These are phyloP conservation scores for Isoetes taiwanensis DNA, from an alignment of 75 land plant species.

Conservation along the genomic window DNA sequence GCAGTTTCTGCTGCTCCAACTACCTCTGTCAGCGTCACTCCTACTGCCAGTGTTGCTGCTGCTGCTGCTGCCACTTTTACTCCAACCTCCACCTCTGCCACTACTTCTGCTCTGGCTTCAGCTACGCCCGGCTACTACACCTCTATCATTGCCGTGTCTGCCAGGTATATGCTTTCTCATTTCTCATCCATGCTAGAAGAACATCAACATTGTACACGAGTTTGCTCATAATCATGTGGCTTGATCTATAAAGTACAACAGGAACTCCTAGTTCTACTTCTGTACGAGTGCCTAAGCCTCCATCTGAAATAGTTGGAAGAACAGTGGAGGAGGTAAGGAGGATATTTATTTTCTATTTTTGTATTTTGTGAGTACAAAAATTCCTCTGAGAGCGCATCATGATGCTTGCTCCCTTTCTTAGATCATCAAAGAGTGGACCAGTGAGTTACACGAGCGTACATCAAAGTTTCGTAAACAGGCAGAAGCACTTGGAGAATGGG, in stretches of 20 bases:
- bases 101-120: too few species aligned
- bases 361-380: too few species aligned
- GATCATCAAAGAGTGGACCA: constrained; percentile 97
- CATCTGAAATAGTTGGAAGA: constrained; percentile 89
- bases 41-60: too few species aligned
- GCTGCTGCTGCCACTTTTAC: too few species aligned
- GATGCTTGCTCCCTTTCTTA: too few species aligned
- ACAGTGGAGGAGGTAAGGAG: constrained; percentile 83
- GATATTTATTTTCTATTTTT: constrained; percentile 4
- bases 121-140: too few species aligned
- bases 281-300: constrained; percentile 57
- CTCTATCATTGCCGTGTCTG: too few species aligned
- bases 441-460: constrained; percentile 86
- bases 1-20: background rate
- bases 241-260: background rate
- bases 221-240: background rate
- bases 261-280: too few species aligned
- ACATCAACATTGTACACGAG: background rate
- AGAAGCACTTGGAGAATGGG: constrained; percentile 86
- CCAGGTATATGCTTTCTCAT: too few species aligned
- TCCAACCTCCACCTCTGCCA: too few species aligned
- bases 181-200: background rate
- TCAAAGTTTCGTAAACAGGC: constrained; percentile 86
- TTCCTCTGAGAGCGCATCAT: too few species aligned
- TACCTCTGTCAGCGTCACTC: too few species aligned